These are phyloP conservation scores for Solanum sejunctum DNA, from an alignment of 257 asterid genomes.

Conservation along the genomic window DNA sequence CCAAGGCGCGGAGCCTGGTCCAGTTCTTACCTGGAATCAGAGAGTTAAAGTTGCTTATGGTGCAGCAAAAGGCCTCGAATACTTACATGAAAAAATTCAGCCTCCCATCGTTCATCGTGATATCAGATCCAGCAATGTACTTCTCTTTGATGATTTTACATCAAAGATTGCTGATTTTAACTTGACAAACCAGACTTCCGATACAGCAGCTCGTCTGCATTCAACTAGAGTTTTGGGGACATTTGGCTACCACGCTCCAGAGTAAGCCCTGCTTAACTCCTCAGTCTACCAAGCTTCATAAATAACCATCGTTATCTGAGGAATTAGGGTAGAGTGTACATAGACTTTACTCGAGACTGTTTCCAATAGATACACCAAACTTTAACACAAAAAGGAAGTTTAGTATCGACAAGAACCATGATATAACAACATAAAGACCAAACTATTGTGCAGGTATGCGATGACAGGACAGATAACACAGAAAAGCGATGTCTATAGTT, in stretches of 20 bases:
- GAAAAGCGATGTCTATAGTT: slow-evolving; percentile 80
- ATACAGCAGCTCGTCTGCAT: slow-evolving; percentile 88
- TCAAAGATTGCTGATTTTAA: slow-evolving; percentile 75
- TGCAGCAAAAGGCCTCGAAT: slow-evolving; percentile 83
- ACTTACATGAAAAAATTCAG: slow-evolving; percentile 77
- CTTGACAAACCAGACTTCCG: slow-evolving; percentile 81
- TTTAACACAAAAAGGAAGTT: neutral
- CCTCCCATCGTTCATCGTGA: slow-evolving; percentile 84
- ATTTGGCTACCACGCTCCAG: slow-evolving; percentile 90
- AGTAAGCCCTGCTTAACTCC: slow-evolving; percentile 23
- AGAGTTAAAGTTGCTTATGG: slow-evolving; percentile 84
- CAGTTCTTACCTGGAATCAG: slow-evolving; percentile 66
- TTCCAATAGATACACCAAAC: neutral
- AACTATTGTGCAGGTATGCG: slow-evolving; percentile 37
- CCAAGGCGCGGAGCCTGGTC: slow-evolving; percentile 95
- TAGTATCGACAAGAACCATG: neutral
- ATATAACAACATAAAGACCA: neutral
- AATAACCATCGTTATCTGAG: neutral
- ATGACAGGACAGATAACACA: slow-evolving; percentile 93
- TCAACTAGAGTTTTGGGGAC: slow-evolving; percentile 89
- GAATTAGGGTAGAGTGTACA: neutral
- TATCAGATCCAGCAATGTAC: slow-evolving; percentile 82
- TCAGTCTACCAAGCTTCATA: neutral
- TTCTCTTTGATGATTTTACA: slow-evolving; percentile 64
- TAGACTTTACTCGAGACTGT: neutral